These are phyloP conservation scores for Russula sp. DNA, from an alignment of 768 basidiomycete species.

Conservation along the genomic window DNA sequence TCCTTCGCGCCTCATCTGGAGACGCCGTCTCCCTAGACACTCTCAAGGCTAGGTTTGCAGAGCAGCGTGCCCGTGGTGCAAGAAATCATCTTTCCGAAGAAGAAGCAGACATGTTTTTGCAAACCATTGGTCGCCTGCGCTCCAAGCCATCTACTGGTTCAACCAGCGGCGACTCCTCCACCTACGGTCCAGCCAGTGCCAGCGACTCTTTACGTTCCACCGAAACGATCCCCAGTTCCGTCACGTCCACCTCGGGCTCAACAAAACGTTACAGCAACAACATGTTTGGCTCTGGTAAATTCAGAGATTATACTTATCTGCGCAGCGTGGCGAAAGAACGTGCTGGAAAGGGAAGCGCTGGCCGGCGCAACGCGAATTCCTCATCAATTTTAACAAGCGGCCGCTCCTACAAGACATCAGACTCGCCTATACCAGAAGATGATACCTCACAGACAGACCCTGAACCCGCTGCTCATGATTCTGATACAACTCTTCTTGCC, in stretches of 20 bases:
- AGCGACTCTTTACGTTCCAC: slow-evolving; percentile 24
- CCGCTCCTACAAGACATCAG: slow-evolving; percentile 9
- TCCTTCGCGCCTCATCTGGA: slow-evolving; percentile 62
- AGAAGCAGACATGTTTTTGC: slow-evolving; percentile 79
- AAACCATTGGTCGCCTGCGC: slow-evolving; percentile 54
- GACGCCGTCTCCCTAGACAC: slow-evolving; percentile 59
- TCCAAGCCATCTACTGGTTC: slow-evolving; percentile 27
- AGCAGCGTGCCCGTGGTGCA: slow-evolving; percentile 65
- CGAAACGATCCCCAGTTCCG: slow-evolving; percentile 33
- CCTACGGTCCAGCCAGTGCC: slow-evolving; percentile 1
- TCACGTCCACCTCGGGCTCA: slow-evolving; percentile 33
- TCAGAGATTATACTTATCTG: slow-evolving; percentile 68
- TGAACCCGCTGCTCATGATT: slow-evolving; percentile 10
- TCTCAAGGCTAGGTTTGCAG: slow-evolving; percentile 59
- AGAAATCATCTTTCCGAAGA: slow-evolving; percentile 67
- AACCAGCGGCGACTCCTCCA: slow-evolving; percentile 23
- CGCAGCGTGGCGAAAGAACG: slow-evolving; percentile 43
- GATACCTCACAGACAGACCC: background rate
- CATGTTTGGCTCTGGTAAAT: slow-evolving; percentile 73
- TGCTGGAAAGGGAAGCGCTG: slow-evolving; percentile 31
- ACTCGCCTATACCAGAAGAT: slow-evolving; percentile 16
- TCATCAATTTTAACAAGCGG: slow-evolving; percentile 9
- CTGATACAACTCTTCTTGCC: slow-evolving; percentile 8
- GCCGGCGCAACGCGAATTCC: slow-evolving; percentile 27
- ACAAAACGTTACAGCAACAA: slow-evolving; percentile 80